phyloP scores from a whole-genome alignment of 2,329 filamentous ascomycete genomes.

The Exserohilum turcica region DNA sequence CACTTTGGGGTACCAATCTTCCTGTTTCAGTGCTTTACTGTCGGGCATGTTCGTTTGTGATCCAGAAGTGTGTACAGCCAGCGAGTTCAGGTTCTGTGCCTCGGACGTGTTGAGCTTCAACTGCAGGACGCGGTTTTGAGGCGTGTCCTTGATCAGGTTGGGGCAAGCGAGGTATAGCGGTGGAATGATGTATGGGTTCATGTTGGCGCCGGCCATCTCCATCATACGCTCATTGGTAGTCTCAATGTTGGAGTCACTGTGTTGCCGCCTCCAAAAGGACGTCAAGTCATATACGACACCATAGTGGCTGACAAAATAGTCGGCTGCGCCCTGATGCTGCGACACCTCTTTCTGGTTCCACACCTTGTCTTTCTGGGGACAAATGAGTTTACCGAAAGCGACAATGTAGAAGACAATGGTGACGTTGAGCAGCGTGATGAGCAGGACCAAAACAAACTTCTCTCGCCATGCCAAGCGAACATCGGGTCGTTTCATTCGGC shows the following conservation, averaged over 20 bases:
- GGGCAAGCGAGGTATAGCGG: conserved; percentile 77
- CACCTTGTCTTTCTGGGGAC: conserved; percentile 88
- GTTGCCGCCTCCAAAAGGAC: conserved; percentile 83
- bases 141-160: conserved; percentile 63
- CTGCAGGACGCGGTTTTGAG: conserved; percentile 54
- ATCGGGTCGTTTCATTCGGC: conserved; percentile 96
- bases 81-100: conserved; percentile 58
- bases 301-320: conserved; percentile 86
- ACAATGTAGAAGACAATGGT: conserved; percentile 91
- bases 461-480: conserved; percentile 98
- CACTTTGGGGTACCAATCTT: conserved; percentile 75
- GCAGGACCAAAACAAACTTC: conserved; percentile 79
- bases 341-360: conserved; percentile 75
- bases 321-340: conserved; percentile 70
- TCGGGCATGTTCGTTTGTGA: conserved; percentile 58
- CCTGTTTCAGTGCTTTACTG: conserved; percentile 61
- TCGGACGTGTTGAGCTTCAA: conserved; percentile 65
- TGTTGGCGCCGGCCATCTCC: conserved; percentile 74
- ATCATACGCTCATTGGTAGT: conserved; percentile 70
- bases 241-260: conserved; percentile 73
- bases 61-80: conserved; percentile 74
- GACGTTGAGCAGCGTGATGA: conserved; percentile 83
- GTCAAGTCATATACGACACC: conserved; percentile 91
- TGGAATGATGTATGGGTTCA: conserved; percentile 85
- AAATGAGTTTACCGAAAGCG: conserved; percentile 80